phyloP scores from a whole-genome alignment of 1,139 yeast genomes.

The Saccharomyces pastorianus region DNA sequence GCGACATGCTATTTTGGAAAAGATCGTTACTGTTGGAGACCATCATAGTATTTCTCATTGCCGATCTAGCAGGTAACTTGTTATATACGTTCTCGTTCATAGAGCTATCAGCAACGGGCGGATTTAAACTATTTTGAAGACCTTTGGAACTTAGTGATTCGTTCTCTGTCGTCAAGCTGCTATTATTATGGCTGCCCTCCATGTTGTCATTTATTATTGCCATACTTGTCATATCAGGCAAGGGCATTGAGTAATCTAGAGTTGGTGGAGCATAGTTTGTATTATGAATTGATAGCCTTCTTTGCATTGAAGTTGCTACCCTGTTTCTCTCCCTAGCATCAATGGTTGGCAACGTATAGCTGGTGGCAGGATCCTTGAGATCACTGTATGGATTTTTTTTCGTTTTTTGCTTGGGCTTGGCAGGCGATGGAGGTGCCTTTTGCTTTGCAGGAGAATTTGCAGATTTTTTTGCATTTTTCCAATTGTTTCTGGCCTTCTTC shows the following conservation, averaged over 20 bases:
- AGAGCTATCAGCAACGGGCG: background rate
- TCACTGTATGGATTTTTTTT: conserved; percentile 28
- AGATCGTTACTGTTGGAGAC: background rate
- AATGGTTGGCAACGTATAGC: conserved; percentile 28
- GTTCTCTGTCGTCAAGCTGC: background rate
- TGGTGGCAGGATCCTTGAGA: conserved; percentile 20
- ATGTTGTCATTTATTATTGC: background rate
- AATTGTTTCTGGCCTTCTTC: conserved; percentile 27
- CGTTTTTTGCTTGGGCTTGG: conserved; percentile 10
- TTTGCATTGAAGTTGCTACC: conserved; percentile 36
- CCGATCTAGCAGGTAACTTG: background rate
- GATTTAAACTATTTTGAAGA: background rate
- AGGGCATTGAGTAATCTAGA: conserved; percentile 27
- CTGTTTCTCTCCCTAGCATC: conserved; percentile 34
- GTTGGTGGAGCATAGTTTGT: conserved; percentile 26
- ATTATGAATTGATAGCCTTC: conserved; percentile 35
- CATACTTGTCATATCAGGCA: conserved; percentile 12
- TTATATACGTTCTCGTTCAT: background rate
- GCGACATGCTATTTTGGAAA: conserved; percentile 6
- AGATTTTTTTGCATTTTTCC: conserved; percentile 17
- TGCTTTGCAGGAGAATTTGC: conserved; percentile 13
- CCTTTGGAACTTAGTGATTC: background rate
- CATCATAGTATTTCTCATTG: background rate
- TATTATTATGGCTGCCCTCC: background rate
- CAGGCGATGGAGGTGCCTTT: conserved; percentile 11